phyloP scores from a whole-genome alignment of 2,329 filamentous ascomycete genomes.

The Eurotiales sp. region DNA sequence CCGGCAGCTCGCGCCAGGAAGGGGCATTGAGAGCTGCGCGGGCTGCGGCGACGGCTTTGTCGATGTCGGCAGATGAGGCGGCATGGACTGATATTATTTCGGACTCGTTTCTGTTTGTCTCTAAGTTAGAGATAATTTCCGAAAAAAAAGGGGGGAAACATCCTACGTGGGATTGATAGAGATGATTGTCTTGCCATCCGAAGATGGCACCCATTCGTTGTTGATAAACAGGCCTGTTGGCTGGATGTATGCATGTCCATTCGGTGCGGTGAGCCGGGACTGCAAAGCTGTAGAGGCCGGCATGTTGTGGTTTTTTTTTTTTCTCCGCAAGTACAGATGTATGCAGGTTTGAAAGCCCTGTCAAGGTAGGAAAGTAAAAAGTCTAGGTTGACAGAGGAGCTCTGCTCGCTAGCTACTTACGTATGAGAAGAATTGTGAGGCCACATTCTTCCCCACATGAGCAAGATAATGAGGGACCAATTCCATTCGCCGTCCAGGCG shows the following conservation, averaged over 20 bases:
- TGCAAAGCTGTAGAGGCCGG: slow-evolving; percentile 9
- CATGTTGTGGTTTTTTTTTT: too few relatives aligned
- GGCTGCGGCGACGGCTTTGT: slow-evolving; percentile 64
- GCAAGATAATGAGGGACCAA: not conserved
- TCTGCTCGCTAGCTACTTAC: too few relatives aligned
- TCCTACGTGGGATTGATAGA: slow-evolving; percentile 32
- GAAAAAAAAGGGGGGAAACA: not conserved
- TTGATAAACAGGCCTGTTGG: slow-evolving; percentile 44
- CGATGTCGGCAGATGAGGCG: slow-evolving; percentile 62
- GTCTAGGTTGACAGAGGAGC: too few relatives aligned
- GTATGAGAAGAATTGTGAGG: not conserved
- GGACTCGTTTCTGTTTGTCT: slow-evolving; percentile 50
- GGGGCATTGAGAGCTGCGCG: slow-evolving; percentile 63
- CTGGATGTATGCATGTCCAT: slow-evolving; percentile 35
- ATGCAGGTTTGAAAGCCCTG: not conserved
- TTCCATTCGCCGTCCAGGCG: too few relatives aligned
- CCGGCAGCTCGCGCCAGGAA: slow-evolving; percentile 61
- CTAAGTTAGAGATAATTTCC: not conserved
- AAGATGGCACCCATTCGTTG: slow-evolving; percentile 40
- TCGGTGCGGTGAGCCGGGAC: slow-evolving; percentile 35
- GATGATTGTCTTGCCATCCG: slow-evolving; percentile 33
- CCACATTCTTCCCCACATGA: not conserved
- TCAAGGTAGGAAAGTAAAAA: not conserved
- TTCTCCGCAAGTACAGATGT: not conserved
- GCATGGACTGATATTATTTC: slow-evolving; percentile 66